Conservation (phyloP, 306 rosid genomes). For the Myrica gale region DNA sequence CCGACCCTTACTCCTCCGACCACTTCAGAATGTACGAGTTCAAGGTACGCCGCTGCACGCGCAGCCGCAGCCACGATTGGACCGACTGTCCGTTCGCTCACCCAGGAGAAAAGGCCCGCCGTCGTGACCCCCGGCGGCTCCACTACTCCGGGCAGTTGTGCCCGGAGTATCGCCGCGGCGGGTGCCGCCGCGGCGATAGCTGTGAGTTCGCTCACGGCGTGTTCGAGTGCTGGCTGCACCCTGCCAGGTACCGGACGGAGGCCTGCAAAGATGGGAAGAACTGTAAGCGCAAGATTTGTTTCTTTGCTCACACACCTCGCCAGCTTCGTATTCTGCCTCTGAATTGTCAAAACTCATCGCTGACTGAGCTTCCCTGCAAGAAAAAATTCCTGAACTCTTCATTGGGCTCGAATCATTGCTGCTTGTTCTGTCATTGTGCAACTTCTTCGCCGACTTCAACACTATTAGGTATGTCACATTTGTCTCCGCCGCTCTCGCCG, state of each 20-base stretch:
- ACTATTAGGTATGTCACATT: conserved; percentile 58
- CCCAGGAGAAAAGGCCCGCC: conserved; percentile 85
- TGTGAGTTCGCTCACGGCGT: conserved; percentile 90
- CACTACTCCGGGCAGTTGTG: conserved; percentile 75
- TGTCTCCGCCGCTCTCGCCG: conserved; percentile 70
- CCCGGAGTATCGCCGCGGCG: conserved; percentile 71
- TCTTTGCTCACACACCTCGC: conserved; percentile 78
- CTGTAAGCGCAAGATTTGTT: conserved; percentile 83
- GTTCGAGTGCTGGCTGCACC: conserved; percentile 92
- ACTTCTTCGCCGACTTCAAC: conserved; percentile 75
- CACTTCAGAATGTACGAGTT: conserved; percentile 88
- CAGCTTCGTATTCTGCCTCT: conserved; percentile 65
- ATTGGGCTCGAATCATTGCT: conserved; percentile 46
- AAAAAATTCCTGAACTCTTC: conserved; percentile 34
- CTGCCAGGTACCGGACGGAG: conserved; percentile 84
- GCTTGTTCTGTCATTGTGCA: conserved; percentile 43
- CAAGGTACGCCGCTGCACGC: conserved; percentile 78
- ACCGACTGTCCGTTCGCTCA: conserved; percentile 92
- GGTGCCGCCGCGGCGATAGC: conserved; percentile 63
- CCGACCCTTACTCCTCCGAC: conserved; percentile 72
- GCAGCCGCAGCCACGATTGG: conserved; percentile 98
- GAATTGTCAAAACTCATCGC: conserved; percentile 30
- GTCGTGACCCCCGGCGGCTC: conserved; percentile 68
- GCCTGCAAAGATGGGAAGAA: conserved; percentile 89
- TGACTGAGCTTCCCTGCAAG: conserved; percentile 45